Conservation (phyloP, 257 asterid species). For the Lavandula angustifolia region DNA sequence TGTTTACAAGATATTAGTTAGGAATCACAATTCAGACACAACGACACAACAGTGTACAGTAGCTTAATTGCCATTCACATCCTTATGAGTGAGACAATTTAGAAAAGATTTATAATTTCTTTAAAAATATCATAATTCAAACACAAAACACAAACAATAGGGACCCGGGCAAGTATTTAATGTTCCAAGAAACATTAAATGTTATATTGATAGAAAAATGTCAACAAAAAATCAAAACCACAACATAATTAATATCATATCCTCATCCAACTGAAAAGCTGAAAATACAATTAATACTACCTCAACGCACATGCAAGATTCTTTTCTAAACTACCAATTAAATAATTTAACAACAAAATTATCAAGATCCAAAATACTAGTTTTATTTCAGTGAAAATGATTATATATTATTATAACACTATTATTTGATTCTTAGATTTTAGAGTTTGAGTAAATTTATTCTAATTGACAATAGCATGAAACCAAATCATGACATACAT, state of each 20-base stretch:
- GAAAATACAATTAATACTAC: constrained; percentile 39
- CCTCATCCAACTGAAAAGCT: constrained; percentile 32
- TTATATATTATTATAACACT: too few species aligned
- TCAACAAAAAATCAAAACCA: background rate
- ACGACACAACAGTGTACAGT: too few species aligned
- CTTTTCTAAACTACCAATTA: constrained; percentile 9
- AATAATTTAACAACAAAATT: constrained; percentile 1
- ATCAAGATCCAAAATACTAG: background rate
- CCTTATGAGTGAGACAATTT: too few species aligned
- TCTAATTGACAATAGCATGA: too few species aligned
- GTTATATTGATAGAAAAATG: background rate
- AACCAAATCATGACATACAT: too few species aligned
- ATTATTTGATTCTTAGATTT: too few species aligned
- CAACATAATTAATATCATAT: constrained; percentile 40
- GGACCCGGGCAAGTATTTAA: constrained; percentile 24
- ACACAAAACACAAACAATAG: constrained; percentile 26
- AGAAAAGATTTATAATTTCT: too few species aligned
- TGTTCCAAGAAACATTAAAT: background rate
- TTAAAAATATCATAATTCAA: constrained; percentile 5
- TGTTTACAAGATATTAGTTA: too few species aligned
- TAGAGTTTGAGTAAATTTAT: too few species aligned
- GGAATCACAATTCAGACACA: too few species aligned
- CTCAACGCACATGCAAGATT: constrained; percentile 44
- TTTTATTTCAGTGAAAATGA: too few species aligned
- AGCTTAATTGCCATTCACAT: too few species aligned